Evolutionary conservation across 352 stramenopile species (phyloP), one percentile per base, ranked within the genome.

Genomic region (Blastocystis sp.): DNA sequence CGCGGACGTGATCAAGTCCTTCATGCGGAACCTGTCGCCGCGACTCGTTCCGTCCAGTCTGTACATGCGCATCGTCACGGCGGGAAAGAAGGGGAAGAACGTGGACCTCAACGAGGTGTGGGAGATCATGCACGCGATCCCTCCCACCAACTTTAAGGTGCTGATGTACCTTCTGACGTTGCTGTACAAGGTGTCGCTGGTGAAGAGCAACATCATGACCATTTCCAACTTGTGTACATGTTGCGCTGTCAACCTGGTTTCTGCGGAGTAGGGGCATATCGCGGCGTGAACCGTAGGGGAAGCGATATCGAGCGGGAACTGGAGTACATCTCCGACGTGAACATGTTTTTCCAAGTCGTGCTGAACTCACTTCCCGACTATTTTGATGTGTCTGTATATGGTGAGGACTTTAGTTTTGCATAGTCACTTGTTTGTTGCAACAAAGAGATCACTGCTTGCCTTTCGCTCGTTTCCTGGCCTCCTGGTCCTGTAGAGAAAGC

Each of bases 151-250:
- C 51, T 81, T 49, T 44, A 49, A 21, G 27, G 56, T 51, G 8
- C 27, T 81, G 4, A 64, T 81, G 69, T 81, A 65, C 27, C 9
- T 81, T 8, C 18, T 81, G 32, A 81, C 69, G 18, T 32, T 81
- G 21, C 24, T 81, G 14, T 57, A 64, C 36, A 48, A 81, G 8
- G 14, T 64, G 8, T 61, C 69, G 46, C 24, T 63, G 44, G 69
- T 81, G 53, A 51, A 61, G 27, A 46, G 42, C 8, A 81, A 81
- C 48, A 27, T 42, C 3, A 81, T 81, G 69, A 81, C 2, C 7
- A 38, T 64, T 16, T 44, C 32, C 24, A 32, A 21, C 21, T 46
- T 81, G 0, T 29, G 53, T 16, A 48, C 27, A 21, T 32, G 53
- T 9, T 64, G 34, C 42, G 48, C 29, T 21, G 11, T n/a, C 14